Conservation (phyloP, 768 basidiomycete genomes). For the Collybia mongolica region DNA sequence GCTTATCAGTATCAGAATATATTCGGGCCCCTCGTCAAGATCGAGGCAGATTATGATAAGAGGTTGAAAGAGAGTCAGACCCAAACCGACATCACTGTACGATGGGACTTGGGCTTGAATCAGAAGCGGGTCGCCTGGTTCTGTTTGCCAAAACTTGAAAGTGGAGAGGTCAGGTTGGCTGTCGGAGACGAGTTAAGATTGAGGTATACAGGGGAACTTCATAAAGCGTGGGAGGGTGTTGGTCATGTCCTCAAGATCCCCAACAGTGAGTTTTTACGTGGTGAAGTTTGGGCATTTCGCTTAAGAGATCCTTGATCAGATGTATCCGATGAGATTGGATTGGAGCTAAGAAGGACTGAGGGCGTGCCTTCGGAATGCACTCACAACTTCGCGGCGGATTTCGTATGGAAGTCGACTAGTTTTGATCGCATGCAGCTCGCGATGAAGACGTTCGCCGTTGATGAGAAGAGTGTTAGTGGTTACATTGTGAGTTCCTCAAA, state of each 20-base stretch:
- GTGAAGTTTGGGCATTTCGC: constrained; percentile 8
- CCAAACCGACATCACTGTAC: constrained; percentile 91
- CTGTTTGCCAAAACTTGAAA: constrained; percentile 92
- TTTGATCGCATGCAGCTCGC: constrained; percentile 99
- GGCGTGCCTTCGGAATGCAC: constrained; percentile 93
- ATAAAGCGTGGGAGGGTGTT: constrained; percentile 95
- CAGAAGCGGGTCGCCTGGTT: constrained; percentile 99
- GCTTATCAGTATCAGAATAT: constrained; percentile 99
- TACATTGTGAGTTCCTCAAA: constrained; percentile 75
- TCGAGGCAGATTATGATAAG: constrained; percentile 99
- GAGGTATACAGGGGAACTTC: constrained; percentile 85
- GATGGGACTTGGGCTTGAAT: constrained; percentile 98
- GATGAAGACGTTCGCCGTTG: constrained; percentile 99
- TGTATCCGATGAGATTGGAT: constrained; percentile 95
- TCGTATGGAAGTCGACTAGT: constrained; percentile 99
- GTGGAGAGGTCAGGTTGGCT: constrained; percentile 94
- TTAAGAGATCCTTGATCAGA: constrained; percentile 44
- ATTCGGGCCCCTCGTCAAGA: constrained; percentile 98
- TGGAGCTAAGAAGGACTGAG: constrained; percentile 88
- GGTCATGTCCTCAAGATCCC: constrained; percentile 99
- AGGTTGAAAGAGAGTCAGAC: constrained; percentile 97
- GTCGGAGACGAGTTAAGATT: constrained; percentile 94
- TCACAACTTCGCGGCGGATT: constrained; percentile 96
- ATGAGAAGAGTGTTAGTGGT: constrained; percentile 98
- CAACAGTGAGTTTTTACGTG: constrained; percentile 66